Evolutionary conservation across 1,284 basidiomycete genomes (phyloP).

Genomic region (Puccinia coronata): DNA sequence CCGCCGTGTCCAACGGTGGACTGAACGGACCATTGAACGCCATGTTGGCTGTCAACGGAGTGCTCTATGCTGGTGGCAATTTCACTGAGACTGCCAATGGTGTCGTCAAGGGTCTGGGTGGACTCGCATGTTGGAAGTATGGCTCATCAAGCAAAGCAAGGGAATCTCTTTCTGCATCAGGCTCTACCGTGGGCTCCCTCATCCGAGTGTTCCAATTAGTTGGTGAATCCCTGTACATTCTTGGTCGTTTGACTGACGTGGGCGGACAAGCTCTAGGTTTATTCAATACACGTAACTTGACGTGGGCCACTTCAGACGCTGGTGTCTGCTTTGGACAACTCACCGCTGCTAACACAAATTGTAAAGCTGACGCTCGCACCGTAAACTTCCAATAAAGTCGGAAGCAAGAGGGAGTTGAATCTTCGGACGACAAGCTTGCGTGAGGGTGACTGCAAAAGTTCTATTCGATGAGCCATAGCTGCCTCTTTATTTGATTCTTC

Average conservation of each 20-base stretch:
- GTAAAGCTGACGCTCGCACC: constrained; percentile 84
- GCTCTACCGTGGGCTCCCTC: constrained; percentile 1
- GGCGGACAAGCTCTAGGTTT: constrained; percentile 6
- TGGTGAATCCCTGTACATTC: constrained; percentile 13
- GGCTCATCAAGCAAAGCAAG: constrained; percentile 8
- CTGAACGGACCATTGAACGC: constrained; percentile 28
- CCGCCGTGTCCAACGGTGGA: constrained; percentile 38
- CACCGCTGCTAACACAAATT: constrained; percentile 61
- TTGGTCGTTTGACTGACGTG: constrained; percentile 24
- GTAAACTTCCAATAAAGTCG: constrained; percentile 90
- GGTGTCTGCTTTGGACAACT: constrained; percentile 38
- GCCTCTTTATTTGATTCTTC: constrained; percentile 54
- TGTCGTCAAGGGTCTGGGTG: not conserved
- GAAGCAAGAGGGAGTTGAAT: constrained; percentile 80
- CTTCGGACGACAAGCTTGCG: constrained; percentile 65
- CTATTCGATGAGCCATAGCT: constrained; percentile 58
- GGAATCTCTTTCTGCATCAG: constrained; percentile 28
- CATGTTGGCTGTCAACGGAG: not conserved
- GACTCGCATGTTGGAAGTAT: constrained; percentile 46
- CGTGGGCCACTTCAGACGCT: constrained; percentile 11
- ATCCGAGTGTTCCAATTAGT: constrained; percentile 12
- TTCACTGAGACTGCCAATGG: constrained; percentile 34
- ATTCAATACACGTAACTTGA: constrained; percentile 7
- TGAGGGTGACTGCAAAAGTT: constrained; percentile 69
- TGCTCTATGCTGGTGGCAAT: constrained; percentile 36